A percentile compares a stretch with the other conserved stretches of the same genome.
Evolutionary conservation across 23 red algal genomes (phyloP).

Genomic region (Pyropia yezoensis): DNA sequence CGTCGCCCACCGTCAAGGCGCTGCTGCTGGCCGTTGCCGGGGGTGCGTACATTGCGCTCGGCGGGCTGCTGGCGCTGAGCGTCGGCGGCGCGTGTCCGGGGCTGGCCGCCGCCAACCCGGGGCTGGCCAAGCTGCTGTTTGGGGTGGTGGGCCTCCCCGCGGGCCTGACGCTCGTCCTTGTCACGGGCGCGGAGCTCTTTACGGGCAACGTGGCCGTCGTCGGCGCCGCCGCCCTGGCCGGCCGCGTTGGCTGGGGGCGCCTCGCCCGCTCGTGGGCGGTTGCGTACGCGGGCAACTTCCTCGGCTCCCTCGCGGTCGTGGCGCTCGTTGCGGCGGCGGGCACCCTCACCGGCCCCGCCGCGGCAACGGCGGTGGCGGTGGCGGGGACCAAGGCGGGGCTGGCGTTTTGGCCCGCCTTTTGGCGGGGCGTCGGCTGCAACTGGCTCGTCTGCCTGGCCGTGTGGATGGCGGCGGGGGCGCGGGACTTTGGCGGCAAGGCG

Average conservation of each 20-base stretch:
- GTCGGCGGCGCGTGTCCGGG: constrained; percentile 55
- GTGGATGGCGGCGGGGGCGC: constrained; percentile 23
- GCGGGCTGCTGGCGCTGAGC: constrained; percentile 40
- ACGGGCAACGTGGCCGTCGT: constrained; percentile 54
- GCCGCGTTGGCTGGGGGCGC: neutral
- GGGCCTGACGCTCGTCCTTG: constrained; percentile 37
- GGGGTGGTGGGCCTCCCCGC: constrained; percentile 49
- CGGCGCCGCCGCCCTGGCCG: constrained; percentile 18
- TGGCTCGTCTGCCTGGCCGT: constrained; percentile 72
- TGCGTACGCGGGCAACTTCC: constrained; percentile 47
- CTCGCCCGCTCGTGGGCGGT: constrained; percentile 31
- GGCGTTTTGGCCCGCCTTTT: constrained; percentile 34
- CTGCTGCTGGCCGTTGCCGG: constrained; percentile 28
- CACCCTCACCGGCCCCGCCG: constrained; percentile 5
- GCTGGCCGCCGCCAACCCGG: constrained; percentile 37
- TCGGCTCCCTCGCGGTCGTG: constrained; percentile 31
- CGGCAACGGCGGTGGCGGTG: constrained; percentile 20
- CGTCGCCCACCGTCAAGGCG: constrained; percentile 14
- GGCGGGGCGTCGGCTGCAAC: constrained; percentile 53
- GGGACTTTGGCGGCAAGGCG: constrained; percentile 44
- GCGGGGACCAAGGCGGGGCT: constrained; percentile 24
- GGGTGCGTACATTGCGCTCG: constrained; percentile 55
- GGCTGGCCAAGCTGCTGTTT: constrained; percentile 40
- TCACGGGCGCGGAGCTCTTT: constrained; percentile 62
- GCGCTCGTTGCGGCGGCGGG: constrained; percentile 21